phyloP scores from a whole-genome alignment of 2,329 filamentous ascomycete genomes.

The Elsinoe arachidis region DNA sequence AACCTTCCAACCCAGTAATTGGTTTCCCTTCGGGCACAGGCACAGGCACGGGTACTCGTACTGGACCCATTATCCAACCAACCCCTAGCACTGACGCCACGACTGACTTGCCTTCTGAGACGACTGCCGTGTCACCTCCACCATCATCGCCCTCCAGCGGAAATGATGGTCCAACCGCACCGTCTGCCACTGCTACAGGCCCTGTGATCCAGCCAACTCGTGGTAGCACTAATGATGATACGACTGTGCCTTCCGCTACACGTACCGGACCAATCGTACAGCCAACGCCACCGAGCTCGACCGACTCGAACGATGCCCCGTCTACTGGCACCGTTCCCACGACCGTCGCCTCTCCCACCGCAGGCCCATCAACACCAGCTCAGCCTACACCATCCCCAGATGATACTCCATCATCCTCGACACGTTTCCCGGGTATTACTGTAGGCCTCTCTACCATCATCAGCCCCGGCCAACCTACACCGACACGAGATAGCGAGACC shows the following conservation, averaged over 20 bases:
- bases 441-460: slow-evolving; percentile 7
- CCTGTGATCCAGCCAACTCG: background rate
- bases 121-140: background rate
- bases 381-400: background rate
- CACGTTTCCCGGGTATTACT: slow-evolving; percentile 9
- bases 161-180: background rate
- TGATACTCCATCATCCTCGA: background rate
- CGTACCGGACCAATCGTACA: background rate
- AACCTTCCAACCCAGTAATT: background rate
- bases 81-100: background rate
- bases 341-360: background rate
- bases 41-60: background rate
- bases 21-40: background rate
- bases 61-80: background rate
- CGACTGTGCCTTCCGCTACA: background rate
- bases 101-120: background rate
- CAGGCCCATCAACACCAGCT: background rate
- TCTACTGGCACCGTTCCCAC: background rate
- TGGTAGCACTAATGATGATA: background rate
- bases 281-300: background rate
- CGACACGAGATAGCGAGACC: background rate
- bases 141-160: background rate
- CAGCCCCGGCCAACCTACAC: background rate
- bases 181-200: background rate
- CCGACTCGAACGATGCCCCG: background rate